phyloP scores from a whole-genome alignment of 1,139 yeast genomes.

The Saccharomyces uvarum region DNA sequence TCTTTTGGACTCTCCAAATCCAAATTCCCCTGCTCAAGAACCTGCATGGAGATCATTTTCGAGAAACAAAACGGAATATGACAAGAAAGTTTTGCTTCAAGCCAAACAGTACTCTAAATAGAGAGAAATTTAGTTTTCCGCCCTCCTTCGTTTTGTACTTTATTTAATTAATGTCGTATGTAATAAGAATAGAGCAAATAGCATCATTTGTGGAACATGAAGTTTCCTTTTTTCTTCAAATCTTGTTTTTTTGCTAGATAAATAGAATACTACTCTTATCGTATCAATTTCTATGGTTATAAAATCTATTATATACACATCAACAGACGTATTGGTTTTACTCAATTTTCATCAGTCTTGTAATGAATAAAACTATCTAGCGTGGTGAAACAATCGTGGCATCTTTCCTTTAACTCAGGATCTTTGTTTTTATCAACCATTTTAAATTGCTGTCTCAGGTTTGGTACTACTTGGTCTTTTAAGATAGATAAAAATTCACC shows the following conservation, averaged over 20 bases:
- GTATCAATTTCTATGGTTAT: not conserved
- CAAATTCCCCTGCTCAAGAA: conserved; percentile 94
- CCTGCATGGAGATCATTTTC: conserved; percentile 88
- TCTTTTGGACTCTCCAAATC: conserved; percentile 80
- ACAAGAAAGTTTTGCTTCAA: conserved; percentile 72
- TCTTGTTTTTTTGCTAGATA: not conserved
- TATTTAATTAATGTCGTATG: not conserved
- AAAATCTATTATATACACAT: not conserved
- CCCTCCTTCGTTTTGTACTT: not conserved
- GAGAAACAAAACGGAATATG: conserved; percentile 60
- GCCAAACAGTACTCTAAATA: conserved; percentile 59
- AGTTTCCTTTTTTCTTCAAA: not conserved
- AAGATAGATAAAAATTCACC: conserved; percentile 44
- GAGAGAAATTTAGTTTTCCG: not conserved
- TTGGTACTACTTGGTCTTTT: conserved; percentile 38
- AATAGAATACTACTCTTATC: not conserved
- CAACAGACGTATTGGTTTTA: not conserved
- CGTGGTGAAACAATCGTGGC: conserved; percentile 62
- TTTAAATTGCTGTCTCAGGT: conserved; percentile 45
- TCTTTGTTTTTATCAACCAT: conserved; percentile 60
- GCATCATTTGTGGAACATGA: not conserved
- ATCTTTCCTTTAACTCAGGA: conserved; percentile 50
- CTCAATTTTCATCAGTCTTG: conserved; percentile 41
- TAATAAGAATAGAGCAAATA: not conserved
- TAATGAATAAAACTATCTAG: conserved; percentile 71